These are phyloP conservation scores for Metarhizium robertsii DNA, from an alignment of 2,329 filamentous ascomycete genomes.

Conservation along the genomic window DNA sequence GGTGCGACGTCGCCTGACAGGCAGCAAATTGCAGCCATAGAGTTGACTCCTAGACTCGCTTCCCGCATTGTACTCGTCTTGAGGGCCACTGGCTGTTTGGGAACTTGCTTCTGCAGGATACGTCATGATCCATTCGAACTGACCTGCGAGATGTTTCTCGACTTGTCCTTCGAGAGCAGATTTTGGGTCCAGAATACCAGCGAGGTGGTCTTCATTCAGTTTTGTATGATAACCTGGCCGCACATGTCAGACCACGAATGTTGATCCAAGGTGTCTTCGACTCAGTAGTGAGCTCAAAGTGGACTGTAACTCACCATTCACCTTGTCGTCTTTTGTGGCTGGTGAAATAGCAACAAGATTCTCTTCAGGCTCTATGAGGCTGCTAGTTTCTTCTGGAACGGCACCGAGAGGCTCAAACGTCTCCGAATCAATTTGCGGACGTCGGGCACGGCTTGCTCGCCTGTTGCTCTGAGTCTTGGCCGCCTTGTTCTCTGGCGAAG, in stretches of 20 bases:
- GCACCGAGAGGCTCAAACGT: conserved; percentile 24
- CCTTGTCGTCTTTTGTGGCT: background rate
- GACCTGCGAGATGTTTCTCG: conserved; percentile 34
- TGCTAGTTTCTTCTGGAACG: conserved; percentile 19
- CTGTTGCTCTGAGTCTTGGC: conserved; percentile 8
- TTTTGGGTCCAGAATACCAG: background rate
- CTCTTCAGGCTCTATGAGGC: conserved; percentile 1
- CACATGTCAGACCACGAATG: background rate
- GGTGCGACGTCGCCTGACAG: background rate
- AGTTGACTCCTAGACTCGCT: conserved; percentile 17
- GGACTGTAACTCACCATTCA: background rate
- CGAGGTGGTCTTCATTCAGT: background rate
- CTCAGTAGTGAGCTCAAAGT: background rate
- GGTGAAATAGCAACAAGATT: background rate
- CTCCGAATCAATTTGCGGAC: conserved; percentile 20
- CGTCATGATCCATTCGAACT: conserved; percentile 41
- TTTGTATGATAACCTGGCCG: background rate
- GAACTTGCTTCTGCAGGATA: conserved; percentile 21
- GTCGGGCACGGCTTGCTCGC: conserved; percentile 16
- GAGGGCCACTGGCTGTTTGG: conserved; percentile 10
- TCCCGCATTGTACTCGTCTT: conserved; percentile 4
- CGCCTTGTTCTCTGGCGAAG: conserved; percentile 7
- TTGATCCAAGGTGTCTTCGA: background rate
- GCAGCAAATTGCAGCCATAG: conserved; percentile 45
- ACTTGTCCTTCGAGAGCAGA: conserved; percentile 18